Percentiles rank a stretch among this genome's conserved stretches.
Evolutionary conservation across 805 yeast species (phyloP).

Genomic region (Wickerhamomyces chaumierensis): DNA sequence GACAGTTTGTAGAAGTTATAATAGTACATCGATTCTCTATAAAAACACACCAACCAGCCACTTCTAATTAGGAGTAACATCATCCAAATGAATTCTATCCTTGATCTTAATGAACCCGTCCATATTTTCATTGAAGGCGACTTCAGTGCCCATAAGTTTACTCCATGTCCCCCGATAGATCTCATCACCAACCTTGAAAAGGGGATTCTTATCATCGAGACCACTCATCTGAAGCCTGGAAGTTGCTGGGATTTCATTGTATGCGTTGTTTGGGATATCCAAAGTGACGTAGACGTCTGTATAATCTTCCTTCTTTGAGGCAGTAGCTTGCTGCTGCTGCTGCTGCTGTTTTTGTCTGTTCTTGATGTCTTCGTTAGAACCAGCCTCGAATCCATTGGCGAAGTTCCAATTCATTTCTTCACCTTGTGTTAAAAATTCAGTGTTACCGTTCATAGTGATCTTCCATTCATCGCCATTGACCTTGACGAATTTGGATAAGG

Average conservation of each 20-base stretch:
- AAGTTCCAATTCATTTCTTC: slow-evolving; percentile 95
- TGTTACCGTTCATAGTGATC: slow-evolving; percentile 57
- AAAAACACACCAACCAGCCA: no score
- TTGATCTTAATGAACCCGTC: slow-evolving; percentile 11
- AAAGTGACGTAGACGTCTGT: slow-evolving; percentile 43
- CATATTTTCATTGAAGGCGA: slow-evolving; percentile 23
- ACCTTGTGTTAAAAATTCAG: slow-evolving; percentile 60
- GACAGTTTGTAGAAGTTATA: no score
- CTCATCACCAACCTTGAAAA: slow-evolving; percentile 44
- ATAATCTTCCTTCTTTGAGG: slow-evolving; percentile 20
- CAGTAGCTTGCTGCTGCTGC: no score
- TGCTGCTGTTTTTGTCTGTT: no score
- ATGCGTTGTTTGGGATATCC: slow-evolving; percentile 32
- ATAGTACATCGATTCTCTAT: no score
- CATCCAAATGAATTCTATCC: slow-evolving; percentile 14
- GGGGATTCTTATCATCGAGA: slow-evolving; percentile 40
- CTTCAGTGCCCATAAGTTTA: slow-evolving; percentile 67
- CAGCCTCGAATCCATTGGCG: slow-evolving; percentile 69
- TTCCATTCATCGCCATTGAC: slow-evolving; percentile 37
- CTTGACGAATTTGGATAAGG: slow-evolving; percentile 52
- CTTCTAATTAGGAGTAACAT: slow-evolving; percentile 13
- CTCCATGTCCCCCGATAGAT: slow-evolving; percentile 72
- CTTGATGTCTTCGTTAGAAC: slow-evolving; percentile 76
- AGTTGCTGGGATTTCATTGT: slow-evolving; percentile 24
- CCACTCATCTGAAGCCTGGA: slow-evolving; percentile 45